Base-by-base conservation (phyloP, 1,139 yeast species). In the Yamadazyma oceani region DNA sequence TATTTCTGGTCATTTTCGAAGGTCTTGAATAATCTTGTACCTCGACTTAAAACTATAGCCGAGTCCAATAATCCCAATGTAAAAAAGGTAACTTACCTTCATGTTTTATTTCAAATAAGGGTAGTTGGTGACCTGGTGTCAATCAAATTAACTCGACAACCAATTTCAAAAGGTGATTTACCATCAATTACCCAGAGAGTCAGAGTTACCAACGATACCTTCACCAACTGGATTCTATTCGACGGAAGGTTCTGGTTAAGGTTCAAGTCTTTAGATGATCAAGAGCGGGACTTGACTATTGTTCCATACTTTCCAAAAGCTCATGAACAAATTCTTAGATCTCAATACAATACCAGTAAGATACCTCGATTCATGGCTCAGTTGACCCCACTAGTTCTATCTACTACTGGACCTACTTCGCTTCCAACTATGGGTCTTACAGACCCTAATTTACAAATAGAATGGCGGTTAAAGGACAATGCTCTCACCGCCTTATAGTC, bases 1-100 rank as follows among this genome's bases (percentile, higher is more conserved):
- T 75, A 64, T 45, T 71, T 71, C 44, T 75, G 78, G 70, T 53
- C 64, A 3, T 76, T 69, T 42, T 65, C 78, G 4, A 70, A 64
- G 39, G 37, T 75, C 11, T 71, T 70, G 34, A 45, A 70, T 27
- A 55, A 46, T 2, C 51, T 62, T 8, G 46, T 65, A 3, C 72
- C 73, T 0, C 44, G 44, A 31, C 39, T 67, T 9, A 15, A 40
- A 14, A 26, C 46, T 32, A 26, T 46, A 7, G 22, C 31, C 1
- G 8, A 23, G 1, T 12, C 17, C 3, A 10, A 19, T 9, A 31
- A 15, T 13, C 36, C 38, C 2, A 32, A 30, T 9, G 31, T 32
- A 13, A 31, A 39, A 3, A 48, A 38, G 29, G 35, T 54, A 17
- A 57, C 58, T 0, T 43, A 45, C 26, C 42, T 58, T 30, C 62